A percentile compares a stretch with the other conserved stretches of the same genome.
Evolutionary conservation across 306 rosid species (phyloP).

Genomic region (Corylus americana): DNA sequence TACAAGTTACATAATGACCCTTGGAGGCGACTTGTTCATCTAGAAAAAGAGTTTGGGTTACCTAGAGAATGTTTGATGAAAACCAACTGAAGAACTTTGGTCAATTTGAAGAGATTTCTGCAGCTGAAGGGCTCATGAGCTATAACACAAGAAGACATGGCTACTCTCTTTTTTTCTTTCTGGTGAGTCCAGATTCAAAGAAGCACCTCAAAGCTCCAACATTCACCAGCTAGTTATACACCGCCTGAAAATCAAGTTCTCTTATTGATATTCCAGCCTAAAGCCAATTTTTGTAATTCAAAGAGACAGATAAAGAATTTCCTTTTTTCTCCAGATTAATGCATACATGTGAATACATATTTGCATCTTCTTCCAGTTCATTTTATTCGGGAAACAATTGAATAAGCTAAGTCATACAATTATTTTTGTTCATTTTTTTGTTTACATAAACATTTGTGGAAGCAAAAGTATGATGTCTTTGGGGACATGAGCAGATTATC

Average conservation of each 20-base stretch:
- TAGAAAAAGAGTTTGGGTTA: constrained; percentile 61
- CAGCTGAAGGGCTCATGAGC: not conserved
- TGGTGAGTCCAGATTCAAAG: not conserved
- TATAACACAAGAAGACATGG: not conserved
- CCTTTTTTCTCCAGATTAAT: not conserved
- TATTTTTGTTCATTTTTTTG: not conserved
- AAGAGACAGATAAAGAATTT: not conserved
- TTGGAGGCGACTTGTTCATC: constrained; percentile 61
- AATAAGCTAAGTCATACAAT: not conserved
- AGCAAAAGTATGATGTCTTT: not conserved
- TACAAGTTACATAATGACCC: constrained; percentile 84
- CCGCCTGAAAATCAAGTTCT: constrained; percentile 27
- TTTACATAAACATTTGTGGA: not conserved
- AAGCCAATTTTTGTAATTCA: constrained; percentile 19
- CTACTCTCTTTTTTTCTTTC: not conserved
- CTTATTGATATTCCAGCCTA: constrained; percentile 12
- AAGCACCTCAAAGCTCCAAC: not conserved
- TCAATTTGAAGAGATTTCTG: constrained; percentile 11
- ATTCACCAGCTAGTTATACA: not conserved
- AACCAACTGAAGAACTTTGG: constrained; percentile 38
- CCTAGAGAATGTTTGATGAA: constrained; percentile 56
- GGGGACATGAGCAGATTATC: not conserved
- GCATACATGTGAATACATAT: constrained; percentile 22
- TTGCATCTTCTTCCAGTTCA: not conserved
- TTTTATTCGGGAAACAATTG: not conserved